These are phyloP conservation scores for Oryza nivara DNA, from an alignment of 176 grass and related monocot genomes.

Conservation along the genomic window DNA sequence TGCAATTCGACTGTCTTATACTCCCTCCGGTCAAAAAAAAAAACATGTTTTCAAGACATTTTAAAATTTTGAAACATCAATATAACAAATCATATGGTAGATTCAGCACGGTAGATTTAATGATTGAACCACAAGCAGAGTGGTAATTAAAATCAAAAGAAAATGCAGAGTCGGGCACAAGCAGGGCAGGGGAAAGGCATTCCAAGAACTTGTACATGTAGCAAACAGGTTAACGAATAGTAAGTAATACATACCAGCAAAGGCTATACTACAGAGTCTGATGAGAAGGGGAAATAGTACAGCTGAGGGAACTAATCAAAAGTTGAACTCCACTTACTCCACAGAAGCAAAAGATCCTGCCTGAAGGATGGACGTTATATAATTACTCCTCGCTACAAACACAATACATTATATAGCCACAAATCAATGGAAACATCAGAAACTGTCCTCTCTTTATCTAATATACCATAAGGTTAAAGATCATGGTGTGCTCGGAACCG, in stretches of 20 bases:
- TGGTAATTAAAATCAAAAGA: not conserved
- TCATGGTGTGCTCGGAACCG: slow-evolving; percentile 66
- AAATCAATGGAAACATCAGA: slow-evolving; percentile 43
- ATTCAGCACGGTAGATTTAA: not conserved
- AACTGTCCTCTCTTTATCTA: slow-evolving; percentile 52
- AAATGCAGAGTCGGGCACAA: not conserved
- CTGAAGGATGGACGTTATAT: slow-evolving; percentile 15
- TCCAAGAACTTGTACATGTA: slow-evolving; percentile 23
- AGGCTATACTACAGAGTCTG: slow-evolving; percentile 35
- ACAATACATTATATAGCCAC: slow-evolving; percentile 58
- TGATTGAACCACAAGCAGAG: not conserved
- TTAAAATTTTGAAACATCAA: too few species aligned
- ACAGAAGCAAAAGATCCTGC: slow-evolving; percentile 36
- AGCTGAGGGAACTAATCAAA: slow-evolving; percentile 33
- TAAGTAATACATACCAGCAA: slow-evolving; percentile 38
- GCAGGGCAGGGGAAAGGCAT: not conserved
- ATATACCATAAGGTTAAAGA: slow-evolving; percentile 52
- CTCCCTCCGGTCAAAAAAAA: too few species aligned
- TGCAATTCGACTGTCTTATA: too few species aligned
- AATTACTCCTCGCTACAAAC: slow-evolving; percentile 52
- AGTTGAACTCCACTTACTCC: slow-evolving; percentile 34
- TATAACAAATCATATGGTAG: not conserved
- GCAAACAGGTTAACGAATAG: slow-evolving; percentile 39
- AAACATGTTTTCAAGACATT: too few species aligned
- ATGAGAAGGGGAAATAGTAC: slow-evolving; percentile 22